phyloP scores from a whole-genome alignment of 2,329 filamentous ascomycete species.

The Monilinia fructicola region DNA sequence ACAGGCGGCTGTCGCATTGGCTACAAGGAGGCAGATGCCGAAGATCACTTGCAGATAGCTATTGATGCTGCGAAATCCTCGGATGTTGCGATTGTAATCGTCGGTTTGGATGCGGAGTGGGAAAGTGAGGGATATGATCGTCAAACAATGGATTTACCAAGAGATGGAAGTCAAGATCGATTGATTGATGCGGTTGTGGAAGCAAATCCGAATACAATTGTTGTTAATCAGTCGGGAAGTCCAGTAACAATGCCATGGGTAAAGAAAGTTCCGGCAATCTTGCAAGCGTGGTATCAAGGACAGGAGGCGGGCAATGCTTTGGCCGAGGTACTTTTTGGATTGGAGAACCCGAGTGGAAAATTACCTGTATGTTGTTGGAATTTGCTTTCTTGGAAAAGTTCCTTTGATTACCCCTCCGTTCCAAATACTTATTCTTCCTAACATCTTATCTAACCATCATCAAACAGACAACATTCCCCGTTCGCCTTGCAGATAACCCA shows the following conservation, averaged over 20 bases:
- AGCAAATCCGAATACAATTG: slow-evolving; percentile 64
- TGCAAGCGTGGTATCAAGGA: slow-evolving; percentile 71
- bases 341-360: slow-evolving; percentile 65
- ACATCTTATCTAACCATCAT: slow-evolving; percentile 22
- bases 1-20: slow-evolving; percentile 72
- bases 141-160: slow-evolving; percentile 58
- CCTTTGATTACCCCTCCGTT: neutral
- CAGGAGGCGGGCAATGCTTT: slow-evolving; percentile 69
- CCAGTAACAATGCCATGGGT: slow-evolving; percentile 71
- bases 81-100: slow-evolving; percentile 67
- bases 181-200: slow-evolving; percentile 61
- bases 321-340: slow-evolving; percentile 64
- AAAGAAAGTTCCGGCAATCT: slow-evolving; percentile 60
- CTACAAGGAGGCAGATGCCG: slow-evolving; percentile 64
- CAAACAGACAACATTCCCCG: slow-evolving; percentile 62
- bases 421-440: neutral
- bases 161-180: slow-evolving; percentile 57
- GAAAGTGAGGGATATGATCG: slow-evolving; percentile 73
- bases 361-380: slow-evolving; percentile 48
- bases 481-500: slow-evolving; percentile 62
- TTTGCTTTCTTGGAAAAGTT: neutral
- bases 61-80: slow-evolving; percentile 60
- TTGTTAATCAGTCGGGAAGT: slow-evolving; percentile 69
- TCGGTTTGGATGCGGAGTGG: slow-evolving; percentile 72
- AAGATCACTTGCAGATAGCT: slow-evolving; percentile 62